Evolutionary conservation across 306 rosid genomes (phyloP).

Genomic region (Cucurbita argyrosperma): DNA sequence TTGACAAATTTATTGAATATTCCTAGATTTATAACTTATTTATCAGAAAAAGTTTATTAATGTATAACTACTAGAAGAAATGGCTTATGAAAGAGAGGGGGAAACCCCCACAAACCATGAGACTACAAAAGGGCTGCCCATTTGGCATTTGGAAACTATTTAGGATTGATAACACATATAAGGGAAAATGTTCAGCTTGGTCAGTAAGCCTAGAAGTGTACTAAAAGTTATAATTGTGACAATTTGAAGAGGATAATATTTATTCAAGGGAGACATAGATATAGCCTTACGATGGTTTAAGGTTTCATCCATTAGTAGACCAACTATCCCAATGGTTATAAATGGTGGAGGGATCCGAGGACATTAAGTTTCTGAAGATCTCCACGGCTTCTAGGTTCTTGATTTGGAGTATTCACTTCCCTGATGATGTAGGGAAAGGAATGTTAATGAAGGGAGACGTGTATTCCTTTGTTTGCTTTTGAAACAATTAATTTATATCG

Average conservation of each 20-base stretch:
- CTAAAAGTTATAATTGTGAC: neutral
- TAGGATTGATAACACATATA: neutral
- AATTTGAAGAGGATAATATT: neutral
- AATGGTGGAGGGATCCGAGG: too few species aligned
- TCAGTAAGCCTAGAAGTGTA: neutral
- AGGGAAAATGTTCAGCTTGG: neutral
- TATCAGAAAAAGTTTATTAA: neutral
- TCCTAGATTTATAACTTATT: neutral
- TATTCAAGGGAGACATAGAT: neutral
- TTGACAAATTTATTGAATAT: neutral
- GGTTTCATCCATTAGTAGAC: neutral
- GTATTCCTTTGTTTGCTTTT: too few species aligned
- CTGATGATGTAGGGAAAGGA: too few species aligned
- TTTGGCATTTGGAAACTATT: neutral
- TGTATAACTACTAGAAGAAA: neutral
- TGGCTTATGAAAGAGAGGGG: neutral
- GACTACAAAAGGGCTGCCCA: neutral
- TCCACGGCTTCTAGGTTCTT: too few species aligned
- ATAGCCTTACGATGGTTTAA: neutral
- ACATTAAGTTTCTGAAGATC: too few species aligned
- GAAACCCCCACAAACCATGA: neutral
- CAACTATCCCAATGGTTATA: neutral
- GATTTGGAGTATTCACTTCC: too few species aligned
- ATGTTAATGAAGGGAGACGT: too few species aligned
- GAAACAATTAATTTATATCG: too few species aligned